Percentiles rank a stretch among this genome's conserved stretches.
phyloP scores from a whole-genome alignment of 1,284 basidiomycete species.

The Irpex sp. region DNA sequence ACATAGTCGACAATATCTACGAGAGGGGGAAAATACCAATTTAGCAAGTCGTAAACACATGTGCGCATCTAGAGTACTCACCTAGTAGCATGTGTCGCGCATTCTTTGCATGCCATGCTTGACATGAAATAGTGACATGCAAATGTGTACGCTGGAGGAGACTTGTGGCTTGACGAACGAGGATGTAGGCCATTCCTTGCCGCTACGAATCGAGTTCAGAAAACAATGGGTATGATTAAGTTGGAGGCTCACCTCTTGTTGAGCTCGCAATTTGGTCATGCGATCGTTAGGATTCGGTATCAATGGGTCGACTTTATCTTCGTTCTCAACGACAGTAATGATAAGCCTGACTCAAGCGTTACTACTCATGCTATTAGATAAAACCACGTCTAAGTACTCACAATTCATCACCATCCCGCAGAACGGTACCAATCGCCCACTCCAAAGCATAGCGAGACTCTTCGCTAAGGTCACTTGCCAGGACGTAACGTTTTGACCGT shows the following conservation, averaged over 20 bases:
- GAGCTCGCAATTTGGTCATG: constrained; percentile 72
- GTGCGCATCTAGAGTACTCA: constrained; percentile 26
- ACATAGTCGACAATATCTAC: constrained; percentile 87
- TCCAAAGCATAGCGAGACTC: constrained; percentile 90
- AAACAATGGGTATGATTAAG: neutral
- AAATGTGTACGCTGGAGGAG: constrained; percentile 88
- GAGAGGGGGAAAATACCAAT: too few species aligned
- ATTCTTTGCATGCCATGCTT: constrained; percentile 96
- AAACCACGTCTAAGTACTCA: constrained; percentile 24
- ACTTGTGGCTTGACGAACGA: constrained; percentile 84
- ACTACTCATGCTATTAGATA: constrained; percentile 7
- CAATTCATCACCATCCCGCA: constrained; percentile 93
- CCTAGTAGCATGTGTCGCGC: constrained; percentile 89
- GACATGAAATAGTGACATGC: constrained; percentile 85
- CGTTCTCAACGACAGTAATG: constrained; percentile 91
- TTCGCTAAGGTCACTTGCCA: constrained; percentile 92
- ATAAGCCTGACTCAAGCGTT: constrained; percentile 46
- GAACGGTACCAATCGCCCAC: constrained; percentile 95
- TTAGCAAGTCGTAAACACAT: neutral
- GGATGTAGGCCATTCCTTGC: constrained; percentile 84
- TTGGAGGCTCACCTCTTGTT: constrained; percentile 71
- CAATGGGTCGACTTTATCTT: constrained; percentile 87
- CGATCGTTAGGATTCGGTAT: constrained; percentile 70
- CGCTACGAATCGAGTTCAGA: constrained; percentile 45
- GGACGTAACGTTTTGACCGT: constrained; percentile 73